Evolutionary conservation across 495 filamentous ascomycete genomes (phyloP), one percentile per base, ranked within the genome.

Genomic region (Letharia lupina): DNA sequence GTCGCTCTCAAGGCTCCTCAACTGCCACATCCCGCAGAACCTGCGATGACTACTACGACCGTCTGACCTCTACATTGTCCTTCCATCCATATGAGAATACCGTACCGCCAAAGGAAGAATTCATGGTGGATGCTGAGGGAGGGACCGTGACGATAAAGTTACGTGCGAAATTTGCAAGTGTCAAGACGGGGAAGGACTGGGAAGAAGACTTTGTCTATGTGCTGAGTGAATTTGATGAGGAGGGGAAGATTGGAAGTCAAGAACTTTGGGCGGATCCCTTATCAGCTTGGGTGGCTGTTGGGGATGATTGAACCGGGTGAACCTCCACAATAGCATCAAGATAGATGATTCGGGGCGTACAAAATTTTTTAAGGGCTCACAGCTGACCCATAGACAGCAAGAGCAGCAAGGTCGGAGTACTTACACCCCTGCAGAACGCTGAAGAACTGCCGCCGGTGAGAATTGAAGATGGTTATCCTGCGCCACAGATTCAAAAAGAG

Each of bases 231-330:
- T 79, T 77, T 65, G 74, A 78, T 70, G 71, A 70, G 28, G 68
- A 77, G n/a, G 73, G 73, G 4, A 74, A 63, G 61, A 75, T 79
- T 67, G 77, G 75, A 45, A 68, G 72, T 65, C 77, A 75, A 71
- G 75, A 79, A 69, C 75, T 79, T 56, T 79, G 77, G 76, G 77
- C 76, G 31, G 77, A 79, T 72, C 75, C 75, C 31, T 67, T 79
- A 64, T 76, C 72, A 66, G 76, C 77, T 56, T 78, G 75, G 76
- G 54, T 69, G 47, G 76, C 75, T 35, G 74, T 77, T 52, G 69
- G 69, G n/a, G 73, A 63, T 9, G 54, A 57, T 23, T 57, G 54
- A 57, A 35, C 6, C 6, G 2, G 16, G 33, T 37, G 5, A 16
- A 6, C 15, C 16, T 20, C 2, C 54, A 57, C 54, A 7, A 57